Evolutionary conservation across 352 stramenopile species (phyloP).

Genomic region (Phytopythium ostracodes): DNA sequence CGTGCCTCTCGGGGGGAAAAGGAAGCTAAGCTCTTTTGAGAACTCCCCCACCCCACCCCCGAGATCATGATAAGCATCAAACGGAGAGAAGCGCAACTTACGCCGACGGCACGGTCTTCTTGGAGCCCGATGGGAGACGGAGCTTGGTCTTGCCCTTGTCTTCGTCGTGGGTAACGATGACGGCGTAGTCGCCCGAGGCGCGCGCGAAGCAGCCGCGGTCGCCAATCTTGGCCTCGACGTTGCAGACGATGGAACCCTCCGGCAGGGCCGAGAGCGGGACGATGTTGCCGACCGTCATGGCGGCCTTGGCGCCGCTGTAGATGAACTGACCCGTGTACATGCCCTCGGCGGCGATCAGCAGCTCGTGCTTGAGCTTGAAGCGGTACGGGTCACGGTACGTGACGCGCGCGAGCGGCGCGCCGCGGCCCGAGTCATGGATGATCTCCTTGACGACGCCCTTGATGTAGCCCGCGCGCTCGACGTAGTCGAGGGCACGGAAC

Average conservation of each 20-base stretch:
- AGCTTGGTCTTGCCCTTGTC: slow-evolving; percentile 97
- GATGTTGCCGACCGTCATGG: slow-evolving; percentile 96
- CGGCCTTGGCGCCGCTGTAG: slow-evolving; percentile 97
- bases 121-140: slow-evolving; percentile 94
- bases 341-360: slow-evolving; percentile 97
- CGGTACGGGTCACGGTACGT: slow-evolving; percentile 92
- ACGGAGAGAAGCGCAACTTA: slow-evolving; percentile 60
- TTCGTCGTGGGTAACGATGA: slow-evolving; percentile 98
- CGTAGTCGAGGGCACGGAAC: slow-evolving; percentile 88
- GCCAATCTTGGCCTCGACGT: slow-evolving; percentile 94
- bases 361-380: slow-evolving; percentile 91
- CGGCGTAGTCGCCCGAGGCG: slow-evolving; percentile 97
- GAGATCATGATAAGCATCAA: slow-evolving; percentile 15
- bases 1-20: slow-evolving; percentile 20
- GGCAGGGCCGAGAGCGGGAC: slow-evolving; percentile 93
- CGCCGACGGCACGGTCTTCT: slow-evolving; percentile 95
- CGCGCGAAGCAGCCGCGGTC: slow-evolving; percentile 96
- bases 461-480: slow-evolving; percentile 96
- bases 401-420: slow-evolving; percentile 94
- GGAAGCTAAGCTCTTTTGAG: too few species aligned
- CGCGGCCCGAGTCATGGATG: slow-evolving; percentile 97
- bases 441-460: slow-evolving; percentile 99
- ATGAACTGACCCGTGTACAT: slow-evolving; percentile 99
- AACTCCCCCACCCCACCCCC: too few species aligned
- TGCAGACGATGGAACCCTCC: slow-evolving; percentile 99